phyloP scores from a whole-genome alignment of 1,284 basidiomycete species.

The Limonomyces culmigenus region DNA sequence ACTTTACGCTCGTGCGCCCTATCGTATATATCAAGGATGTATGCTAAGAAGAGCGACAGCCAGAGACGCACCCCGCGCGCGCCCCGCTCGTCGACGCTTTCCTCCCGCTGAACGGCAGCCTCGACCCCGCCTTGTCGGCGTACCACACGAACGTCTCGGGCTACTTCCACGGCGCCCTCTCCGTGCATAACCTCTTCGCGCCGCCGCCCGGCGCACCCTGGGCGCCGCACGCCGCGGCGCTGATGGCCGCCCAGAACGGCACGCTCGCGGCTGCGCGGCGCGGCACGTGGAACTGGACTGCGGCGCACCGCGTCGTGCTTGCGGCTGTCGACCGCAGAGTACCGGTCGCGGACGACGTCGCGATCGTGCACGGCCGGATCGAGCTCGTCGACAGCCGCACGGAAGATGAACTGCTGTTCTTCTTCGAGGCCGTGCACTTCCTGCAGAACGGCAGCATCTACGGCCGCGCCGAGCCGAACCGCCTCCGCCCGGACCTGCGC shows the following conservation, averaged over 20 bases:
- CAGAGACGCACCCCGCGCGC: slow-evolving; percentile 26
- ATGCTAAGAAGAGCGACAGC: no score
- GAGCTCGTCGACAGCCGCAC: slow-evolving; percentile 37
- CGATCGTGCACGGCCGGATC: no score
- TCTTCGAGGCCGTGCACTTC: slow-evolving; percentile 70
- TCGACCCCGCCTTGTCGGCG: slow-evolving; percentile 30
- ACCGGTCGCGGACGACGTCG: slow-evolving; percentile 25
- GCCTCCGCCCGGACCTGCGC: slow-evolving; percentile 48
- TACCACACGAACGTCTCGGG: slow-evolving; percentile 67
- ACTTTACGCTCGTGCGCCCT: no score
- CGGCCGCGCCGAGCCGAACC: slow-evolving; percentile 50
- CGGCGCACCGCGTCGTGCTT: slow-evolving; percentile 40
- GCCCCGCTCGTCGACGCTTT: slow-evolving; percentile 32
- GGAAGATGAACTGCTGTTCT: slow-evolving; percentile 41
- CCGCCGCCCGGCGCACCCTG: no score
- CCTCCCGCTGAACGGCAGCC: slow-evolving; percentile 23
- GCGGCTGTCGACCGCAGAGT: slow-evolving; percentile 48
- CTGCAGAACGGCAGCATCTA: slow-evolving; percentile 62
- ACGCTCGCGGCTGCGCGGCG: no score
- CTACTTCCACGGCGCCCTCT: slow-evolving; percentile 48
- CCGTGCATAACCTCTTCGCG: slow-evolving; percentile 46
- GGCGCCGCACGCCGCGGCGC: no score
- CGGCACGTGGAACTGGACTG: slow-evolving; percentile 58
- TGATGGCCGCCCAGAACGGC: no score
- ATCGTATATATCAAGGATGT: no score